These are phyloP conservation scores for Melastoma candidum DNA, from an alignment of 441 rosid genomes.

Conservation along the genomic window DNA sequence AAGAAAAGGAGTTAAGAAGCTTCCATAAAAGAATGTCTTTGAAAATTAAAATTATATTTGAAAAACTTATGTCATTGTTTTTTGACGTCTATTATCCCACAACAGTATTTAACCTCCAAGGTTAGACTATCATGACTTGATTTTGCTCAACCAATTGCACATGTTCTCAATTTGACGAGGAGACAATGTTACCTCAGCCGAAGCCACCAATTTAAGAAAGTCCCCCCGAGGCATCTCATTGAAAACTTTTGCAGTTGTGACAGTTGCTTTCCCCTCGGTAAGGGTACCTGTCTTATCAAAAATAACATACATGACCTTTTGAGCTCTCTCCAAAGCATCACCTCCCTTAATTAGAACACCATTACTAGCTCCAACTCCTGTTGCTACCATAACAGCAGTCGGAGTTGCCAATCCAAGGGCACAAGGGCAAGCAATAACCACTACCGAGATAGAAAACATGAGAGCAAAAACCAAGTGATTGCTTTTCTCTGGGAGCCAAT, in stretches of 20 bases:
- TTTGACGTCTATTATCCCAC: too few species aligned
- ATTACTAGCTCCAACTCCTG: slow-evolving; percentile 95
- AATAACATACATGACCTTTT: slow-evolving; percentile 79
- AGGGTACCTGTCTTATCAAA: slow-evolving; percentile 97
- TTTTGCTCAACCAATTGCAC: too few species aligned
- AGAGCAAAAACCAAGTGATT: slow-evolving; percentile 85
- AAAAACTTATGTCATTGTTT: too few species aligned
- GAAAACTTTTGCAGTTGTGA: slow-evolving; percentile 76
- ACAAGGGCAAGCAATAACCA: slow-evolving; percentile 97
- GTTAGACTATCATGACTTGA: too few species aligned
- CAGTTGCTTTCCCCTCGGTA: slow-evolving; percentile 92
- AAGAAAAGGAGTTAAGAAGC: too few species aligned
- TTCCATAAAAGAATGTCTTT: too few species aligned
- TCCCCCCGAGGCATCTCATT: slow-evolving; percentile 79
- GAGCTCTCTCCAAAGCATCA: slow-evolving; percentile 96
- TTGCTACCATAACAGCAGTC: slow-evolving; percentile 99
- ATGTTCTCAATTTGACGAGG: too few species aligned
- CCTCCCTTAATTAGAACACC: slow-evolving; percentile 99
- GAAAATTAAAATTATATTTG: too few species aligned
- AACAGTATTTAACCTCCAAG: too few species aligned
- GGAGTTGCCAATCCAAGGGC: slow-evolving; percentile 99
- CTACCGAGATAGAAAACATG: slow-evolving; percentile 94
- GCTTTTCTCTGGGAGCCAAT: slow-evolving; percentile 80
- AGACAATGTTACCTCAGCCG: slow-evolving; percentile 65
- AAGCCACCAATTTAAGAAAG: slow-evolving; percentile 86